A percentile compares a stretch with the other conserved stretches of the same genome.
Evolutionary conservation across 2,329 filamentous ascomycete genomes (phyloP).

Genomic region (Helotiales sp.): DNA sequence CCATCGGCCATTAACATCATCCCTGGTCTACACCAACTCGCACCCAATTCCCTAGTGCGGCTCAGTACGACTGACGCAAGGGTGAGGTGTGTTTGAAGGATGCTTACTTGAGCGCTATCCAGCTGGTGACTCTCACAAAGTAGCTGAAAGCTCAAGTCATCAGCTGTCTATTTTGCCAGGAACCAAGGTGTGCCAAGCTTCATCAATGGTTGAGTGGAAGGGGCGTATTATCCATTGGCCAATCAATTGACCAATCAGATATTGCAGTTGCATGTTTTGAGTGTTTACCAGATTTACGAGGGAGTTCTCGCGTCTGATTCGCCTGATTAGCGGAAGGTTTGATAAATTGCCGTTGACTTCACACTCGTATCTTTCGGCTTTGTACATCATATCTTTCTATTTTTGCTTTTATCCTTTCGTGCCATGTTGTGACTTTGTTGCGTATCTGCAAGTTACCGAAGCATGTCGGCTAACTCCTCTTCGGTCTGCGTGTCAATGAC

Average conservation of each 20-base stretch:
- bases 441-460: background rate
- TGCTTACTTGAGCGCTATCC: background rate
- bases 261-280: background rate
- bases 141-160: background rate
- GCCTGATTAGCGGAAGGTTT: background rate
- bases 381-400: background rate
- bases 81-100: background rate
- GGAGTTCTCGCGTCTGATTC: background rate
- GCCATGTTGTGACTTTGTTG: background rate
- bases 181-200: background rate
- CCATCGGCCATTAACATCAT: background rate
- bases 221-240: background rate
- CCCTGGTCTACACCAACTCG: background rate
- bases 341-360: no score
- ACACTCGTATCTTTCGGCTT: background rate
- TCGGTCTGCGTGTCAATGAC: background rate
- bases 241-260: background rate
- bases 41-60: background rate
- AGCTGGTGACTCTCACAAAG: background rate
- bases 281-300: background rate
- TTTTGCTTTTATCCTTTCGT: background rate
- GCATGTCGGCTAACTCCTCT: background rate
- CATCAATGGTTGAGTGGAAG: background rate
- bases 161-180: background rate
- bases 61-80: background rate